A percentile compares a stretch with the other conserved stretches of the same genome.
Evolutionary conservation across 208 protist genomes (phyloP).

Genomic region (Leishmania mexicana): DNA sequence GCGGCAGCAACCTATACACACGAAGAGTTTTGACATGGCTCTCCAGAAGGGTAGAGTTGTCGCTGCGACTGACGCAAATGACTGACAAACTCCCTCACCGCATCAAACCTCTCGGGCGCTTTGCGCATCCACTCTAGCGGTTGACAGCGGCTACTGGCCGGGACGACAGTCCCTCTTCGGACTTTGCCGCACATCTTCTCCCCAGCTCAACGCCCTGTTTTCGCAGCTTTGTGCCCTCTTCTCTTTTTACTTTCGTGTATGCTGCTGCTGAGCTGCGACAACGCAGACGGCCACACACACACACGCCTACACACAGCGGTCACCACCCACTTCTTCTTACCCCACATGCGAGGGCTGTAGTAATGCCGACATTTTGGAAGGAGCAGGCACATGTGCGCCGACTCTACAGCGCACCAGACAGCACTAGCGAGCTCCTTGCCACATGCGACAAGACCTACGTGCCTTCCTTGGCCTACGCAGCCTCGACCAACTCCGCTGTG

Average conservation of each 20-base stretch:
- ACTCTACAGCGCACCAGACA: slow-evolving; percentile 65
- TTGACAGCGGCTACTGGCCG: not conserved
- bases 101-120: not conserved
- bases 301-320: not conserved
- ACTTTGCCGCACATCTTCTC: not conserved
- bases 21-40: not conserved
- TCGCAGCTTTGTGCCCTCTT: not conserved
- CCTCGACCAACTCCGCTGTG: not conserved
- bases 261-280: not conserved
- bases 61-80: not conserved
- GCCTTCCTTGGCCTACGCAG: slow-evolving; percentile 13
- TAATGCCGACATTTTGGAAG: slow-evolving; percentile 1
- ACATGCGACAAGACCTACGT: slow-evolving; percentile 38
- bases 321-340: not conserved
- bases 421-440: slow-evolving; percentile 44
- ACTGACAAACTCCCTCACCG: not conserved
- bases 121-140: not conserved
- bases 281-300: not conserved
- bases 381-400: slow-evolving; percentile 43
- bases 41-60: not conserved
- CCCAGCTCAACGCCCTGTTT: not conserved
- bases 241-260: not conserved
- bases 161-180: not conserved
- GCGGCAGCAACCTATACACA: not conserved
- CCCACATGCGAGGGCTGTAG: not conserved